Conservation (phyloP, 1,284 basidiomycete genomes). For the Leccinum griseonigrum region DNA sequence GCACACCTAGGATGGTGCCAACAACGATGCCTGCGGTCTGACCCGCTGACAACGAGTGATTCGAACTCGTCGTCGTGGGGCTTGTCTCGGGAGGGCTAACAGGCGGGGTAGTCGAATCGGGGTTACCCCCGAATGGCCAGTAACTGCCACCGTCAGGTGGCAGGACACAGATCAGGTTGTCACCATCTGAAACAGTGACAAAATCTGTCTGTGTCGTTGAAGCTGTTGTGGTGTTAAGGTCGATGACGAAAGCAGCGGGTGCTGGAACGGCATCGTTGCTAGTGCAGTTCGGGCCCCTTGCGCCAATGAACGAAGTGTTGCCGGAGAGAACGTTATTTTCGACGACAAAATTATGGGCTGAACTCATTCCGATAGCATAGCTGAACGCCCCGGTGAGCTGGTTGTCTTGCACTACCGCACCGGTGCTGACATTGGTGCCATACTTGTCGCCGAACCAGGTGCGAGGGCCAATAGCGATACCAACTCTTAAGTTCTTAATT, state of each 20-base stretch:
- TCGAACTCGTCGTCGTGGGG: constrained; percentile 20
- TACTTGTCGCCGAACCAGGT: constrained; percentile 74
- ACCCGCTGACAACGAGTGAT: constrained; percentile 28
- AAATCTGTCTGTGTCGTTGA: constrained; percentile 55
- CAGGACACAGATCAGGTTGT: constrained; percentile 61
- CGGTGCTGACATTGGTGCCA: constrained; percentile 56
- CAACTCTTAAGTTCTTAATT: constrained; percentile 46
- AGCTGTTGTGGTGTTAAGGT: constrained; percentile 41
- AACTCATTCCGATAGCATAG: constrained; percentile 65
- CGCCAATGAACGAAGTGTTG: constrained; percentile 77
- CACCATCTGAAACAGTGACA: constrained; percentile 46
- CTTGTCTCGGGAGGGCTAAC: constrained; percentile 13
- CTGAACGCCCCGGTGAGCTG: constrained; percentile 69
- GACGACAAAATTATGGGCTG: constrained; percentile 66
- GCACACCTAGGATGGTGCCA: constrained; percentile 50
- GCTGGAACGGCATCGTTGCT: constrained; percentile 46
- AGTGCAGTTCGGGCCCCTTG: constrained; percentile 69
- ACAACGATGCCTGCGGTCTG: constrained; percentile 51
- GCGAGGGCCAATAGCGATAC: constrained; percentile 73
- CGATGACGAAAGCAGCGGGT: constrained; percentile 59
- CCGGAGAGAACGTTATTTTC: constrained; percentile 62
- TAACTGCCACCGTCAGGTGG: constrained; percentile 67
- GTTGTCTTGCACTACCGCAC: constrained; percentile 66
- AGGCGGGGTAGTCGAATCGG: constrained; percentile 26
- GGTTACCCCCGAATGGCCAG: constrained; percentile 68